These are phyloP conservation scores for Plasmodium ovale DNA, from an alignment of 169 alveolate species.

Conservation along the genomic window DNA sequence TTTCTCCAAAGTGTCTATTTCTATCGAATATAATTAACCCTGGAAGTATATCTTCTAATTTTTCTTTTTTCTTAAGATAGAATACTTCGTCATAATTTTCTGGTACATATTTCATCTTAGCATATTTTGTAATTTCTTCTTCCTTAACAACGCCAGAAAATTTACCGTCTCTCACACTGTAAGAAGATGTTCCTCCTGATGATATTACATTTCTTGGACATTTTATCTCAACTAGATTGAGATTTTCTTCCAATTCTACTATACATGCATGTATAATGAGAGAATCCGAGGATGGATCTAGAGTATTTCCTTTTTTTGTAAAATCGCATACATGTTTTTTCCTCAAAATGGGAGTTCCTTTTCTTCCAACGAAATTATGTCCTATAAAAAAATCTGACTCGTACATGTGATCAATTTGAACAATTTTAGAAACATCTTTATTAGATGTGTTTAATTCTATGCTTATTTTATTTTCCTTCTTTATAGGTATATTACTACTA, in stretches of 20 bases:
- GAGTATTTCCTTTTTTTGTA: conserved; percentile 29
- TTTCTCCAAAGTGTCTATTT: conserved; percentile 20
- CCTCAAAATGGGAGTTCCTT: conserved; percentile 9
- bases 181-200: not conserved
- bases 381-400: conserved; percentile 44
- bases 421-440: not conserved
- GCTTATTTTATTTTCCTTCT: conserved; percentile 26
- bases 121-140: conserved; percentile 42
- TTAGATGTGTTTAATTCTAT: conserved; percentile 47
- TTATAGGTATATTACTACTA: not conserved
- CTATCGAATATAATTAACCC: conserved; percentile 44
- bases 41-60: conserved; percentile 57
- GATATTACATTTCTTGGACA: conserved; percentile 21
- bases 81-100: conserved; percentile 40
- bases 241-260: conserved; percentile 31
- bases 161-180: not conserved
- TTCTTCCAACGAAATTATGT: not conserved
- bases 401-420: not conserved
- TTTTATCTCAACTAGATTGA: conserved; percentile 21
- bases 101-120: conserved; percentile 48
- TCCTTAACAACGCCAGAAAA: not conserved
- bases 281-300: not conserved
- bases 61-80: conserved; percentile 2
- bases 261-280: conserved; percentile 26
- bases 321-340: conserved; percentile 61